These are phyloP conservation scores for Rhytidhysteron rufulum DNA, from an alignment of 2,329 filamentous ascomycete genomes.

Conservation along the genomic window DNA sequence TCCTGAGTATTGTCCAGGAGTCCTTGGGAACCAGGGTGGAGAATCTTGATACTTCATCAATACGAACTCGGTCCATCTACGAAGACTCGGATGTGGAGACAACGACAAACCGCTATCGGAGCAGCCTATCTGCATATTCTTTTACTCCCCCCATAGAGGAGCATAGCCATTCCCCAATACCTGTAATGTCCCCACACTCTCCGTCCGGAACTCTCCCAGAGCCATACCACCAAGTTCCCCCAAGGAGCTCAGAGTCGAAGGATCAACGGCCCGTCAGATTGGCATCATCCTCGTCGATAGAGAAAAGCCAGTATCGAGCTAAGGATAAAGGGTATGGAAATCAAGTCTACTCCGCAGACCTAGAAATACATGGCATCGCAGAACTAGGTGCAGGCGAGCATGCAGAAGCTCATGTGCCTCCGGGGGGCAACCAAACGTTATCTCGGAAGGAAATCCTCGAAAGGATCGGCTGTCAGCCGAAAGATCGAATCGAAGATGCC, in stretches of 20 bases:
- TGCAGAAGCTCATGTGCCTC: too few relatives aligned
- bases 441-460: slow-evolving; percentile 17
- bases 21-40: slow-evolving; percentile 13
- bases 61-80: slow-evolving; percentile 7
- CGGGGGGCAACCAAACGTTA: slow-evolving; percentile 2
- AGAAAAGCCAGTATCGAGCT: slow-evolving; percentile 4
- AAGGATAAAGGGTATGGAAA: slow-evolving; percentile 3
- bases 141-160: slow-evolving; percentile 4
- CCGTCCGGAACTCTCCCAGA: slow-evolving; percentile 2
- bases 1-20: slow-evolving; percentile 13
- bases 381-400: slow-evolving; percentile 1
- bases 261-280: slow-evolving; percentile 1
- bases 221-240: slow-evolving; percentile 1
- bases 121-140: slow-evolving; percentile 7
- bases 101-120: slow-evolving; percentile 4
- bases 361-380: slow-evolving; percentile 2
- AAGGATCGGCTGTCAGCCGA: slow-evolving; percentile 18
- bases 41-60: slow-evolving; percentile 17
- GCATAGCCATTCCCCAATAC: slow-evolving; percentile 2
- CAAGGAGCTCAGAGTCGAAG: slow-evolving; percentile 2
- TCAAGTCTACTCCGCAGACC: slow-evolving; percentile 1
- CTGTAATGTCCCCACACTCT: slow-evolving; percentile 3
- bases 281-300: slow-evolving; percentile 4
- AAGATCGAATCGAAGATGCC: slow-evolving; percentile 17
- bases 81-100: slow-evolving; percentile 5